Conservation (phyloP, 2,329 filamentous ascomycete genomes). For the Diaporthe sp. region DNA sequence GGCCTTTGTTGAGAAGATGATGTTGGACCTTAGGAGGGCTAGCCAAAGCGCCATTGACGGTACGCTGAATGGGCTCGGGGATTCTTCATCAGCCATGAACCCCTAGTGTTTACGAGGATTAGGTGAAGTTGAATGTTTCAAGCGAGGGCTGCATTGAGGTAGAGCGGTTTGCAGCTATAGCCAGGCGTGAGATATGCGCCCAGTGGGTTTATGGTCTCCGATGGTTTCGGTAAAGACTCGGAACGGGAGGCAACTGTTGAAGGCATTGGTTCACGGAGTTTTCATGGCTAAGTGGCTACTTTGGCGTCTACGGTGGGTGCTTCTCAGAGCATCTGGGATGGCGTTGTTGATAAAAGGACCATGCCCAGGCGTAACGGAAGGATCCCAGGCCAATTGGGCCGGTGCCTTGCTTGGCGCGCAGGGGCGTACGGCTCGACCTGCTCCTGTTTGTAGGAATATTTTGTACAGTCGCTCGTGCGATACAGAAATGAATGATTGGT, state of each 20-base stretch:
- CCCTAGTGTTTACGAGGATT: neutral
- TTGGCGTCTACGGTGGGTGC: neutral
- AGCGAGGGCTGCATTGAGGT: neutral
- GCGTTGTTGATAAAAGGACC: slow-evolving; percentile 3
- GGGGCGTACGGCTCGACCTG: no score
- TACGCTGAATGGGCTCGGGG: neutral
- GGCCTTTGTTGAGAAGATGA: slow-evolving; percentile 65
- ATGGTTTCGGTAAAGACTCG: neutral
- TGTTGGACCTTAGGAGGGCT: slow-evolving; percentile 63
- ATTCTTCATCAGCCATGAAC: neutral
- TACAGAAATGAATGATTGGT: neutral
- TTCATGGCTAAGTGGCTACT: neutral
- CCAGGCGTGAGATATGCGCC: neutral
- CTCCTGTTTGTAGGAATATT: slow-evolving; percentile 2
- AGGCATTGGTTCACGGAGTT: slow-evolving; percentile 19
- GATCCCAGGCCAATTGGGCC: neutral
- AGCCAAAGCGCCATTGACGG: slow-evolving; percentile 37
- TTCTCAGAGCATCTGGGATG: neutral
- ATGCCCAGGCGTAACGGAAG: slow-evolving; percentile 1
- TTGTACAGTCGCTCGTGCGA: slow-evolving; percentile 14
- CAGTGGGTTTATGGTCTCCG: neutral
- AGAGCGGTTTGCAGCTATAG: neutral
- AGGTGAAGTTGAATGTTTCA: neutral
- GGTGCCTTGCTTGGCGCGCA: neutral
- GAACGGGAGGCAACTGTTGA: neutral